A percentile compares a stretch with the other conserved stretches of the same genome.
These are phyloP conservation scores for Basidiobolus meristosporus DNA, from an alignment of 371 early-diverging fungal genomes.

Conservation along the genomic window DNA sequence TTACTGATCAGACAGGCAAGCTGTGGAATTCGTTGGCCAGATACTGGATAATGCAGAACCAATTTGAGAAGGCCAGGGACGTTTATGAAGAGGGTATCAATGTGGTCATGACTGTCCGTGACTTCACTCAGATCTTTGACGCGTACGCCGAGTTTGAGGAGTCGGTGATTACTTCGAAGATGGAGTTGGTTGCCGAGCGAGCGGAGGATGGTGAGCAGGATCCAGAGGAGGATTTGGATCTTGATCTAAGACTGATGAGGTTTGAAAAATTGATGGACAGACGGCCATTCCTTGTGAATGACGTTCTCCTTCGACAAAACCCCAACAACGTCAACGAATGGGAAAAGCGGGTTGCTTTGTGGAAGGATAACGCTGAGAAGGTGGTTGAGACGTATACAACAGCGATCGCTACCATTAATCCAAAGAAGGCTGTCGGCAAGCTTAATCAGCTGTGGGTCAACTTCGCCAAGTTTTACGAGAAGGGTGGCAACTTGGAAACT, in stretches of 20 bases:
- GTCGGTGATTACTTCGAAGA: conserved; percentile 44
- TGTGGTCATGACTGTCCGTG: conserved; percentile 71
- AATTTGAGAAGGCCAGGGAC: conserved; percentile 68
- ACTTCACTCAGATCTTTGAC: conserved; percentile 91
- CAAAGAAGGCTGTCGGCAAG: conserved; percentile 60
- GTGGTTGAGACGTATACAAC: conserved; percentile 55
- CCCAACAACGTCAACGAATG: conserved; percentile 85
- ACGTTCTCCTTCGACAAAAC: conserved; percentile 80
- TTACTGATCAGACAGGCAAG: conserved; percentile 70
- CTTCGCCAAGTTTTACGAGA: conserved; percentile 72
- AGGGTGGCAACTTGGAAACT: conserved; percentile 26
- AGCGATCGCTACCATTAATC: conserved; percentile 58
- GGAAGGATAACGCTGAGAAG: conserved; percentile 34
- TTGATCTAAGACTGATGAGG: conserved; percentile 67
- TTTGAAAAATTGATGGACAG: conserved; percentile 83
- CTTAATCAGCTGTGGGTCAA: conserved; percentile 65
- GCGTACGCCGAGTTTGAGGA: conserved; percentile 87
- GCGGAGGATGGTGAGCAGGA: conserved; percentile 16
- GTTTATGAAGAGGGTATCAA: conserved; percentile 85
- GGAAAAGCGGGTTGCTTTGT: conserved; percentile 64
- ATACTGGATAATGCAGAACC: conserved; percentile 58
- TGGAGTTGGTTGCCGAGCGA: conserved; percentile 43
- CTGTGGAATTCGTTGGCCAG: conserved; percentile 76
- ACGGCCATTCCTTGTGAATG: conserved; percentile 86
- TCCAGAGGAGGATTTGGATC: conserved; percentile 36